These are phyloP conservation scores for Effrenium voratum DNA, from an alignment of 73 alveolate genomes.

Conservation along the genomic window DNA sequence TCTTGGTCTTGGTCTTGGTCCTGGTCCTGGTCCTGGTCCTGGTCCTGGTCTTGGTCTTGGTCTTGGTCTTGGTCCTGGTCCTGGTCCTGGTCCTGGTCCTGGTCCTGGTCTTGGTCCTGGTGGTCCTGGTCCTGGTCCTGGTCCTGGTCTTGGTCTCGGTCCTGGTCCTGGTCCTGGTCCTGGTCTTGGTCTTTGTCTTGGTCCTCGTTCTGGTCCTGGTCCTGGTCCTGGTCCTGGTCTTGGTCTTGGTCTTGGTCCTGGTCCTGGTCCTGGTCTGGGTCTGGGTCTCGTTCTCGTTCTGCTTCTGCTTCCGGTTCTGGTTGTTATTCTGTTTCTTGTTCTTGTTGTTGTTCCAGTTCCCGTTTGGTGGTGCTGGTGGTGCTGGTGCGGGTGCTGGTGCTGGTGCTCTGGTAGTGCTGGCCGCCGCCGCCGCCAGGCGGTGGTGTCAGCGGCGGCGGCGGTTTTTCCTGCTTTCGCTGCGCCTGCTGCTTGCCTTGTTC, in stretches of 20 bases:
- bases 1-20: neutral
- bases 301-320: too few species aligned
- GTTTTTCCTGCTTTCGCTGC: too few species aligned
- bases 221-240: neutral
- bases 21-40: neutral
- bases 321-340: too few species aligned
- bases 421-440: too few species aligned
- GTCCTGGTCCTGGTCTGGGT: neutral
- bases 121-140: neutral
- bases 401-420: too few species aligned
- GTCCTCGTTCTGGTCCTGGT: neutral
- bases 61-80: neutral
- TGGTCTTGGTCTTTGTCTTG: neutral
- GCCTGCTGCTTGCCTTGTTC: too few species aligned
- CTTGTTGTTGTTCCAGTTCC: too few species aligned
- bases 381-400: too few species aligned
- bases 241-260: neutral
- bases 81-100: neutral
- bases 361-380: too few species aligned
- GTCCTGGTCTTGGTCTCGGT: neutral
- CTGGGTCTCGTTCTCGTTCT: too few species aligned
- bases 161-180: neutral
- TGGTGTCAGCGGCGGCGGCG: too few species aligned
- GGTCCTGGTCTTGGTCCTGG: neutral
- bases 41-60: neutral